These are phyloP conservation scores for Backusella psychrophila DNA, from an alignment of 192 early-diverging fungal species.

Conservation along the genomic window DNA sequence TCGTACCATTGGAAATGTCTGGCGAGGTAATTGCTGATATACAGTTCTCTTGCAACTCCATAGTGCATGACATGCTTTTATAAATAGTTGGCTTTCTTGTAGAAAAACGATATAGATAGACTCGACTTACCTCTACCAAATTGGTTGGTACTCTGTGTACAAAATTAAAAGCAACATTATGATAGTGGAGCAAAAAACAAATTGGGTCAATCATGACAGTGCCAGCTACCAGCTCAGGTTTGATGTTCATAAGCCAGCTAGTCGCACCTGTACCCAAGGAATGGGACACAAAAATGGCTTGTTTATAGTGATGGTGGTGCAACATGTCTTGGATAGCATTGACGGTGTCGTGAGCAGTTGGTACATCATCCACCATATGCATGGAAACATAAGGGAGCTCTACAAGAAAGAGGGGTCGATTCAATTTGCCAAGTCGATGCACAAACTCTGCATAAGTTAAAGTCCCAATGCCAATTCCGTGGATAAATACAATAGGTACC, in stretches of 20 bases:
- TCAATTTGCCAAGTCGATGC: slow-evolving; percentile 36
- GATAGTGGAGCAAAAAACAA: slow-evolving; percentile 61
- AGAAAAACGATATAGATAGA: background rate
- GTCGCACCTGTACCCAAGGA: slow-evolving; percentile 61
- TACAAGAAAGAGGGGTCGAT: slow-evolving; percentile 48
- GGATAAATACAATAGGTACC: slow-evolving; percentile 65
- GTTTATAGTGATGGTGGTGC: slow-evolving; percentile 40
- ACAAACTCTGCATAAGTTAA: slow-evolving; percentile 54
- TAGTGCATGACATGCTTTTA: slow-evolving; percentile 53
- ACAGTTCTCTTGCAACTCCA: slow-evolving; percentile 57
- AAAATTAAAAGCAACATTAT: slow-evolving; percentile 62
- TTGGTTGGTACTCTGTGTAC: slow-evolving; percentile 40
- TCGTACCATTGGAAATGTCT: slow-evolving; percentile 54
- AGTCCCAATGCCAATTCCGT: slow-evolving; percentile 66
- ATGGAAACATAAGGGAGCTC: slow-evolving; percentile 68
- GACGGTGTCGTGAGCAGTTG: slow-evolving; percentile 53
- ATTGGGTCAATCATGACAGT: slow-evolving; percentile 66
- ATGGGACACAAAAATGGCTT: slow-evolving; percentile 68
- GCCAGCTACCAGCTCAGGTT: slow-evolving; percentile 47
- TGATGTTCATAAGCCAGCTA: slow-evolving; percentile 55
- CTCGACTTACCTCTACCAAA: slow-evolving; percentile 27
- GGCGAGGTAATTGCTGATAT: slow-evolving; percentile 60
- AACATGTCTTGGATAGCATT: slow-evolving; percentile 56
- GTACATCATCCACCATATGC: slow-evolving; percentile 56
- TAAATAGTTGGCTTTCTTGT: slow-evolving; percentile 6